Evolutionary conservation across 2,329 filamentous ascomycete genomes (phyloP).

Genomic region (Aspergillus sp.): DNA sequence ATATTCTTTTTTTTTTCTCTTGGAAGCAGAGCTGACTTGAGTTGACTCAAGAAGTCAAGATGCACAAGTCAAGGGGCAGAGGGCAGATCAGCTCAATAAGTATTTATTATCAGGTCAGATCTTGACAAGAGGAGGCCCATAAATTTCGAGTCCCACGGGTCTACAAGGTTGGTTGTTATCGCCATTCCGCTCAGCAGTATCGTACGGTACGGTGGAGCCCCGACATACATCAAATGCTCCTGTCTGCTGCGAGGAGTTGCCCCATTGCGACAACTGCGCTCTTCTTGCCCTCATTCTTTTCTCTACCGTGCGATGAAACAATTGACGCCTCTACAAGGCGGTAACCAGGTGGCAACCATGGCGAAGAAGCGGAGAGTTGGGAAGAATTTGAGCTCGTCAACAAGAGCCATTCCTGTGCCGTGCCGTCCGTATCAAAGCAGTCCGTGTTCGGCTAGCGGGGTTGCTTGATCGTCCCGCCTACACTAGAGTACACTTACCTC

Average conservation of each 20-base stretch:
- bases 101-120: constrained; percentile 12
- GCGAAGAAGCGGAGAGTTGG: constrained; percentile 1
- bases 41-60: not conserved
- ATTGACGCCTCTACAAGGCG: not conserved
- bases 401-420: constrained; percentile 13
- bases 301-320: not conserved
- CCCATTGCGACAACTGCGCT: not conserved
- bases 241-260: constrained; percentile 10
- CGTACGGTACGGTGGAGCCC: constrained; percentile 21
- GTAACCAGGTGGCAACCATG: constrained; percentile 12
- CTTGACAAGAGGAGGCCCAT: constrained; percentile 10
- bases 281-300: not conserved
- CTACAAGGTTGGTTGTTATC: constrained; percentile 13
- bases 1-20: not conserved
- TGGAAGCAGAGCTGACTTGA: not conserved
- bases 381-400: constrained; percentile 12
- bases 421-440: constrained; percentile 12
- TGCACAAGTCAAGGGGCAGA: not conserved
- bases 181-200: constrained; percentile 8
- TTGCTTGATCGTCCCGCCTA: not conserved
- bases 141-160: constrained; percentile 15
- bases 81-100: constrained; percentile 8
- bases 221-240: constrained; percentile 1
- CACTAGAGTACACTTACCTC: too few species aligned
- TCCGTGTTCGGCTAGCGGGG: constrained; percentile 5